phyloP scores from a whole-genome alignment of 345 rosid species.

The Dimocarpus longan region DNA sequence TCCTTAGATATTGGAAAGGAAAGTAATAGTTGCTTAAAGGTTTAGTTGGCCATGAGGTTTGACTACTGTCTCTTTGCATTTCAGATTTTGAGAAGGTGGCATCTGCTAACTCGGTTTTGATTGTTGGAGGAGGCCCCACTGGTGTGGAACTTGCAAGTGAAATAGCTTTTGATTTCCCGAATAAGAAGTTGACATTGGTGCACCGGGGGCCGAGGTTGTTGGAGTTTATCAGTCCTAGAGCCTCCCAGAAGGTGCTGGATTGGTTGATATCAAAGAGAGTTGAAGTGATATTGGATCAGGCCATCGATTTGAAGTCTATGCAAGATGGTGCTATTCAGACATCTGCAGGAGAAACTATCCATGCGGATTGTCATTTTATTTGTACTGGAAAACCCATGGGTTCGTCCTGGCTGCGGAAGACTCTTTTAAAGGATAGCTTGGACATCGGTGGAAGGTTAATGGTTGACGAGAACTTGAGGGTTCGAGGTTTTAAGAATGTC shows the following conservation, averaged over 20 bases:
- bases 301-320: slow-evolving; percentile 54
- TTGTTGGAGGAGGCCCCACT: slow-evolving; percentile 94
- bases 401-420: slow-evolving; percentile 69
- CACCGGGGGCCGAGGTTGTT: slow-evolving; percentile 79
- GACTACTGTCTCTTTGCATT: slow-evolving; percentile 3
- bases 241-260: slow-evolving; percentile 55
- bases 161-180: slow-evolving; percentile 76
- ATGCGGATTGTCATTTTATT: slow-evolving; percentile 75
- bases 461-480: slow-evolving; percentile 70
- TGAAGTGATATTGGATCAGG: slow-evolving; percentile 66
- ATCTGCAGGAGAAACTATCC: slow-evolving; percentile 60
- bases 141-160: slow-evolving; percentile 96
- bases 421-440: slow-evolving; percentile 50
- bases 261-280: slow-evolving; percentile 77
- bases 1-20: neutral
- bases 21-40: neutral
- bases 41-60: slow-evolving; percentile 4
- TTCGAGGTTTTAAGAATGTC: slow-evolving; percentile 48
- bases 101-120: slow-evolving; percentile 67
- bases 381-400: slow-evolving; percentile 66
- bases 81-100: slow-evolving; percentile 73
- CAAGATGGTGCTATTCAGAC: slow-evolving; percentile 50
- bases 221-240: slow-evolving; percentile 77
- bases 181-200: slow-evolving; percentile 71
- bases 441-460: slow-evolving; percentile 65